Evolutionary conservation across 2,329 filamentous ascomycete genomes (phyloP).

Genomic region (Remersonia thermophila): DNA sequence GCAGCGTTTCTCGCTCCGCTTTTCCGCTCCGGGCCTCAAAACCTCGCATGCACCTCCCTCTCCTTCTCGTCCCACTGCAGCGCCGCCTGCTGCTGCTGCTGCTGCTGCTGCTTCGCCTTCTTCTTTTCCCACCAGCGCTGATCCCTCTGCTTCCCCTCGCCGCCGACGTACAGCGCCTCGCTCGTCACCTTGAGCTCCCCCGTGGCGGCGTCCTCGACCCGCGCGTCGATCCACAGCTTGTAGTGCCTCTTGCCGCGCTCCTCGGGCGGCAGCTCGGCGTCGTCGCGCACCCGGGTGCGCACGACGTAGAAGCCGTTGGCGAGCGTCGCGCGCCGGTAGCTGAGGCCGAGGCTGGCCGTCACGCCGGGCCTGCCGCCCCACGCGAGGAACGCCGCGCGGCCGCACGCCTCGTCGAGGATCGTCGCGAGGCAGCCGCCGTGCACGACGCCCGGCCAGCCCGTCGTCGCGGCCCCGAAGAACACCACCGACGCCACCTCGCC

Average conservation of each 20-base stretch:
- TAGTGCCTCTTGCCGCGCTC: slow-evolving; percentile 27
- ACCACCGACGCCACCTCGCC: slow-evolving; percentile 51
- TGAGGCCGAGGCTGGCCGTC: slow-evolving; percentile 45
- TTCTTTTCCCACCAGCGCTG: slow-evolving; percentile 22
- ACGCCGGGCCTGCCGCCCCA: slow-evolving; percentile 28
- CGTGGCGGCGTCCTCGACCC: slow-evolving; percentile 38
- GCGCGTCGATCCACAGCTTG: slow-evolving; percentile 39
- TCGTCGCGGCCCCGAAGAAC: slow-evolving; percentile 51
- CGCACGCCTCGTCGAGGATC: slow-evolving; percentile 55
- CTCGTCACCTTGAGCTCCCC: slow-evolving; percentile 48
- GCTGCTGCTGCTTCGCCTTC: no score
- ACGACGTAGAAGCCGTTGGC: slow-evolving; percentile 54
- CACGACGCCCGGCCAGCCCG: slow-evolving; percentile 59
- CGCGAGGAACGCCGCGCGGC: slow-evolving; percentile 41
- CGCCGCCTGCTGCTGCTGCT: no score
- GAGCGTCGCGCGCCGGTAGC: slow-evolving; percentile 49
- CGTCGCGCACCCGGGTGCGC: slow-evolving; percentile 31
- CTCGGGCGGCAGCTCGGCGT: slow-evolving; percentile 16
- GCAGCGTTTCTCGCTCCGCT: no score
- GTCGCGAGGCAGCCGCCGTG: slow-evolving; percentile 62
- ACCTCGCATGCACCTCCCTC: slow-evolving; percentile 7
- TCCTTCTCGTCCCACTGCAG: slow-evolving; percentile 2
- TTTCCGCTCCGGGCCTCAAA: slow-evolving; percentile 7
- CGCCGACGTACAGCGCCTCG: slow-evolving; percentile 44
- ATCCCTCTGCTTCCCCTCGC: slow-evolving; percentile 30